phyloP scores from a whole-genome alignment of 352 stramenopile species.

The Globisporangium takayamanum region DNA sequence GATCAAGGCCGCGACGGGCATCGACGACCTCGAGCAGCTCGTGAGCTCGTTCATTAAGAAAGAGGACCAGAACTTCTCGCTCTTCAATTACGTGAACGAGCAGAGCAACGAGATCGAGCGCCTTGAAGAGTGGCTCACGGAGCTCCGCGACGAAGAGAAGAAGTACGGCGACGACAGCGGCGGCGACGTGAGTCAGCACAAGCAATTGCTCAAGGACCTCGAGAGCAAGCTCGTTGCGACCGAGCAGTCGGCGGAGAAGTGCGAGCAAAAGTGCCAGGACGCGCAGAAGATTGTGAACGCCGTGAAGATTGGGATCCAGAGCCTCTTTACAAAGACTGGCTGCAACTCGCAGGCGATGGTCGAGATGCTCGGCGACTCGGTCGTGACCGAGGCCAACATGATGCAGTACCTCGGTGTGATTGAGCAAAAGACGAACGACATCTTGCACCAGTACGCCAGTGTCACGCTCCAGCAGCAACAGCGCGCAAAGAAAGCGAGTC shows the following conservation, averaged over 20 bases:
- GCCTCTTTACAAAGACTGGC: constrained; percentile 73
- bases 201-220: constrained; percentile 86
- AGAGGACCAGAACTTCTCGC: constrained; percentile 95
- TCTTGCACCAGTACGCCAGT: constrained; percentile 85
- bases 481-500: constrained; percentile 16
- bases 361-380: constrained; percentile 79
- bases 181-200: constrained; percentile 86
- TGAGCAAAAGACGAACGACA: constrained; percentile 91
- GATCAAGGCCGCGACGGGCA: constrained; percentile 90
- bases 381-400: constrained; percentile 93
- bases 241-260: constrained; percentile 85
- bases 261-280: constrained; percentile 86
- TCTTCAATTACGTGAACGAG: constrained; percentile 95
- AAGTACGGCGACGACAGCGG: constrained; percentile 81
- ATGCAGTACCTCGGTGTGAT: constrained; percentile 94
- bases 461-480: constrained; percentile 37
- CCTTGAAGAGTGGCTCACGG: constrained; percentile 77
- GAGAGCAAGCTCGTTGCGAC: constrained; percentile 72
- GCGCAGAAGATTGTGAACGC: constrained; percentile 86
- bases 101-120: constrained; percentile 93
- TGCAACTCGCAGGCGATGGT: constrained; percentile 77
- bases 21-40: constrained; percentile 90
- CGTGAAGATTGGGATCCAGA: constrained; percentile 82
- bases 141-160: constrained; percentile 74
- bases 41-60: constrained; percentile 93